Evolutionary conservation across 805 yeast species (phyloP).

Genomic region (Saturnispora mendoncae): DNA sequence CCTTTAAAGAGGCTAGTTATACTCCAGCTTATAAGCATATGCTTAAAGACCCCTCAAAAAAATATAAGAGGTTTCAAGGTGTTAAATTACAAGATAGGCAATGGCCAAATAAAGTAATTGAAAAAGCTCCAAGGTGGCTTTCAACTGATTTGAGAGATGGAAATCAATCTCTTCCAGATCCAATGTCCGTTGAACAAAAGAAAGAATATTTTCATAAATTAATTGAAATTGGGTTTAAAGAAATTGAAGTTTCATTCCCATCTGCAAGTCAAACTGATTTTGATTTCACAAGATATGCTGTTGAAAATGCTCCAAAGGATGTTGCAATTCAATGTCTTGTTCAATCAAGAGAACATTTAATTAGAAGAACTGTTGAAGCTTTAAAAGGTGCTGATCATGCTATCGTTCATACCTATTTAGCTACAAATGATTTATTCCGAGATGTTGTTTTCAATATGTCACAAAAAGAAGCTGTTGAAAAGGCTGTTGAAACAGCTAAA

Average conservation of each 20-base stretch:
- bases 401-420: conserved; percentile 63
- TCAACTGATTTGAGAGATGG: conserved; percentile 78
- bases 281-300: conserved; percentile 73
- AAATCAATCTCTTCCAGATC: conserved; percentile 75
- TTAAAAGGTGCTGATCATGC: conserved; percentile 67
- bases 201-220: conserved; percentile 67
- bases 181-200: conserved; percentile 68
- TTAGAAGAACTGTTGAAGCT: conserved; percentile 66
- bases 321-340: conserved; percentile 66
- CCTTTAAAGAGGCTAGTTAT: conserved; percentile 23
- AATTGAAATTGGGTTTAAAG: conserved; percentile 67
- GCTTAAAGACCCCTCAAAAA: conserved; percentile 62
- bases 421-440: conserved; percentile 67
- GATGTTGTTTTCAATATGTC: conserved; percentile 70
- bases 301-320: conserved; percentile 69
- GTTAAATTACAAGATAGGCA: conserved; percentile 51
- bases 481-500: conserved; percentile 64
- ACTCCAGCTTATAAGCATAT: conserved; percentile 33
- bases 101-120: conserved; percentile 62
- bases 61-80: conserved; percentile 49
- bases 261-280: conserved; percentile 78
- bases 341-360: conserved; percentile 68
- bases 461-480: conserved; percentile 54
- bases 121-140: conserved; percentile 72
- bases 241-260: conserved; percentile 74